Evolutionary conservation across 208 protist genomes (phyloP).

Genomic region (Phytomonas francai): DNA sequence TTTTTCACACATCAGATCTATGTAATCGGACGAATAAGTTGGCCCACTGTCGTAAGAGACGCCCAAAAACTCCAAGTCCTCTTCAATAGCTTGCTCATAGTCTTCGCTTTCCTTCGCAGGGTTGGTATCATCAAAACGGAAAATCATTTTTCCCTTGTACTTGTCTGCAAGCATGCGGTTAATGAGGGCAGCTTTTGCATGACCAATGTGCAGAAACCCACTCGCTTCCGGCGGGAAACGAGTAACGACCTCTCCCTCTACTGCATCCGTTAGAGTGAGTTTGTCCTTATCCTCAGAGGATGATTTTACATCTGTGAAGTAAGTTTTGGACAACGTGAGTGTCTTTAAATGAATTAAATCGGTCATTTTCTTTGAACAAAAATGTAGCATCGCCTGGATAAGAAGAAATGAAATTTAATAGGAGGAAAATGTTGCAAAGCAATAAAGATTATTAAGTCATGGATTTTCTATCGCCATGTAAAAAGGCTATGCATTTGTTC

Average conservation of each 20-base stretch:
- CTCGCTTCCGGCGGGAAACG: slow-evolving; percentile 97
- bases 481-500: neutral
- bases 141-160: slow-evolving; percentile 96
- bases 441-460: neutral
- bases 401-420: neutral
- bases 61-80: slow-evolving; percentile 91
- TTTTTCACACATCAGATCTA: slow-evolving; percentile 92
- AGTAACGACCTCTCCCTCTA: slow-evolving; percentile 90
- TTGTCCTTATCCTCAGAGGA: slow-evolving; percentile 54
- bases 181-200: slow-evolving; percentile 97
- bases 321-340: slow-evolving; percentile 37
- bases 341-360: slow-evolving; percentile 69
- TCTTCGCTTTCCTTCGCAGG: slow-evolving; percentile 96
- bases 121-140: slow-evolving; percentile 99
- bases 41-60: slow-evolving; percentile 84
- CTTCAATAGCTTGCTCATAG: slow-evolving; percentile 94
- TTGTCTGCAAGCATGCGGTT: slow-evolving; percentile 95
- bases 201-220: slow-evolving; percentile 97
- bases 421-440: slow-evolving; percentile 5
- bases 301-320: slow-evolving; percentile 24
- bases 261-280: slow-evolving; percentile 68
- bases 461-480: neutral
- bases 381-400: slow-evolving; percentile 12
- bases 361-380: slow-evolving; percentile 26
- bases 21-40: slow-evolving; percentile 97